phyloP scores from a whole-genome alignment of 352 stramenopile species.

The Aphanomyces astaci region DNA sequence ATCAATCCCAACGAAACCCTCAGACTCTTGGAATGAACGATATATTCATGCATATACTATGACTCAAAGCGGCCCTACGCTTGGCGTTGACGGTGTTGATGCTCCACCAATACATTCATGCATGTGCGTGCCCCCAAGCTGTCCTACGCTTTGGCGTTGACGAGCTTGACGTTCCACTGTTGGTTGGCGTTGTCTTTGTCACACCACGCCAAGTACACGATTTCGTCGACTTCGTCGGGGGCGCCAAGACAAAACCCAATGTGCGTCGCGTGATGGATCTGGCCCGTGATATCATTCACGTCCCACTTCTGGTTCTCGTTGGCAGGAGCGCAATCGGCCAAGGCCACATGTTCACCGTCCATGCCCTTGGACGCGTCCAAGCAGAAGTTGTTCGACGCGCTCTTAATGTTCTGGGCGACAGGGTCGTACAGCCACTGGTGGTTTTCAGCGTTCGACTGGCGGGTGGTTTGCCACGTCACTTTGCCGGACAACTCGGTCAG shows the following conservation, averaged over 20 bases:
- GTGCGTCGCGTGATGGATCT: constrained; percentile 39
- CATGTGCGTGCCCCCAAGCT: too few species aligned
- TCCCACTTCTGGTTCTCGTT: constrained; percentile 61
- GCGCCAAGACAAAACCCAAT: constrained; percentile 47
- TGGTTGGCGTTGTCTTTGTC: constrained; percentile 17
- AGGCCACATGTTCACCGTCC: constrained; percentile 39
- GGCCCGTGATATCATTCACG: constrained; percentile 38
- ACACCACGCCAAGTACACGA: constrained; percentile 44
- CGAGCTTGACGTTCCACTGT: constrained; percentile 3
- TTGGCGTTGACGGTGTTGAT: too few species aligned
- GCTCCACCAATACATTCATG: too few species aligned
- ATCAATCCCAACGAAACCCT: too few species aligned
- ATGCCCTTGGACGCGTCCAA: constrained; percentile 3
- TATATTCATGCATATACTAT: too few species aligned
- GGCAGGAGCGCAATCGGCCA: constrained; percentile 47
- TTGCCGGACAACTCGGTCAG: not conserved
- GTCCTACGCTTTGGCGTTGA: constrained; percentile 3
- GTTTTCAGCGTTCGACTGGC: not conserved
- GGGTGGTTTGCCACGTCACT: not conserved
- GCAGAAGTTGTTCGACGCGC: constrained; percentile 4
- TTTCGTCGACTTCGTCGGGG: constrained; percentile 40
- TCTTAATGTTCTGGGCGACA: constrained; percentile 2
- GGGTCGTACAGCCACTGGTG: constrained; percentile 16
- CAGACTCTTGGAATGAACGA: too few species aligned
- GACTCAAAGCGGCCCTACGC: too few species aligned